Evolutionary conservation across 495 filamentous ascomycete species (phyloP), one percentile per base, ranked within the genome.

Genomic region (Oidiodendron maius): DNA sequence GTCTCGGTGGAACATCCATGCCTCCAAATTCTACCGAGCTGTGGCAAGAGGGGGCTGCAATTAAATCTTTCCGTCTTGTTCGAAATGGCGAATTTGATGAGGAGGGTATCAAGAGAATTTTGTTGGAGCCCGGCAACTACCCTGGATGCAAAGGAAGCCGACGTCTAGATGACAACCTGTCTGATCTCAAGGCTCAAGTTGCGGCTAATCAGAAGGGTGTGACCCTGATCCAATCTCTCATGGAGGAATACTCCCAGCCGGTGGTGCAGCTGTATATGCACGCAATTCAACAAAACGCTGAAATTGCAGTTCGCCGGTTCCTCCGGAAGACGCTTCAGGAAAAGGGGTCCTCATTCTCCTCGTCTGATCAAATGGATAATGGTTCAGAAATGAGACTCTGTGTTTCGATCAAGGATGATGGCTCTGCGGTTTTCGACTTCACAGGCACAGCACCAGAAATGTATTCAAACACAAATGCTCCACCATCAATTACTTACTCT

Each of bases 151-250:
- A 44, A 32, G 64, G 64, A 18, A 61, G 57, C 2, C 48, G 57
- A 4, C 56, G 52, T 17, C 54, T 66, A 3, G 43, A 48, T 11
- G 64, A 66, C 40, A 66, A 66, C 36, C 28, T 66, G 6, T 51
- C 50, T 16, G 64, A 66, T 39, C 39, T 66, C 11, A 62, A 62
- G 39, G 64, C 64, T 13, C 60, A 63, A 40, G 51, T 66, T 8
- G 60, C 62, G n/a, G 61, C 64, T 12, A 66, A 66, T 46, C 43
- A 42, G 6, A 63, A 63, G 46, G 64, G 64, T 2, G 54, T 53
- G 8, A 54, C 42, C 13, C 57, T 66, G 10, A 51, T 66, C 24
- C 25, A 51, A 28, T 49, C 46, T 22, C 45, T 66, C 9, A 59
- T 64, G 8, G 34, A 42, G 2, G 61, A 66, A 44, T 55, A 58